These are phyloP conservation scores for Rhizoclosmatium globosum DNA, from an alignment of 192 early-diverging fungal genomes.

Conservation along the genomic window DNA sequence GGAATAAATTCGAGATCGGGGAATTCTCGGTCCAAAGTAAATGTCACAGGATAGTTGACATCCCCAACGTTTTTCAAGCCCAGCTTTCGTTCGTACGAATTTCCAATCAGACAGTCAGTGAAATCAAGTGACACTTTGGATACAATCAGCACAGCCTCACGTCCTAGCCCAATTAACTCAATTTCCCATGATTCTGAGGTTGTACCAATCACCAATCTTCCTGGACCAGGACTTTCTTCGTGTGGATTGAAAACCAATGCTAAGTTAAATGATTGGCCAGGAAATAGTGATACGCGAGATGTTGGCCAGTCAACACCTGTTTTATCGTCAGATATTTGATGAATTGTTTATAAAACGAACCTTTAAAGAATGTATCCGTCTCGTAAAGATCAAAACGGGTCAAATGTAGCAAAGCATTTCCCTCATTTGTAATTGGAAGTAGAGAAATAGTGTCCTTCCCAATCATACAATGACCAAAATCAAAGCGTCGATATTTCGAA, in stretches of 20 bases:
- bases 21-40: slow-evolving; percentile 63
- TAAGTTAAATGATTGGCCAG: slow-evolving; percentile 63
- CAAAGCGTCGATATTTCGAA: slow-evolving; percentile 62
- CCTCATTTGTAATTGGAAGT: slow-evolving; percentile 69
- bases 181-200: slow-evolving; percentile 63
- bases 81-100: slow-evolving; percentile 70
- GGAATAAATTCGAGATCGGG: slow-evolving; percentile 62
- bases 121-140: slow-evolving; percentile 67
- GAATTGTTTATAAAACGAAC: slow-evolving; percentile 30
- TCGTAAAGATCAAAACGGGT: slow-evolving; percentile 62
- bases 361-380: slow-evolving; percentile 69
- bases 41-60: slow-evolving; percentile 72
- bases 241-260: slow-evolving; percentile 72
- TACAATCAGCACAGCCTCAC: slow-evolving; percentile 72
- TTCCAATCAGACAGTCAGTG: slow-evolving; percentile 70
- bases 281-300: slow-evolving; percentile 60
- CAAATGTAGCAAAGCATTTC: slow-evolving; percentile 69
- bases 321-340: neutral
- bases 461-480: slow-evolving; percentile 72
- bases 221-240: slow-evolving; percentile 65
- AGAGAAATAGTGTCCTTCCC: slow-evolving; percentile 68
- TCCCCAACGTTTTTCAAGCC: slow-evolving; percentile 73
- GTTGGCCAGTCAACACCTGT: slow-evolving; percentile 54
- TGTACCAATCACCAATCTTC: slow-evolving; percentile 62
- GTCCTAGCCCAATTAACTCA: slow-evolving; percentile 65